These are phyloP conservation scores for Ophiostoma pallidulum DNA, from an alignment of 2,329 filamentous ascomycete genomes.

Conservation along the genomic window DNA sequence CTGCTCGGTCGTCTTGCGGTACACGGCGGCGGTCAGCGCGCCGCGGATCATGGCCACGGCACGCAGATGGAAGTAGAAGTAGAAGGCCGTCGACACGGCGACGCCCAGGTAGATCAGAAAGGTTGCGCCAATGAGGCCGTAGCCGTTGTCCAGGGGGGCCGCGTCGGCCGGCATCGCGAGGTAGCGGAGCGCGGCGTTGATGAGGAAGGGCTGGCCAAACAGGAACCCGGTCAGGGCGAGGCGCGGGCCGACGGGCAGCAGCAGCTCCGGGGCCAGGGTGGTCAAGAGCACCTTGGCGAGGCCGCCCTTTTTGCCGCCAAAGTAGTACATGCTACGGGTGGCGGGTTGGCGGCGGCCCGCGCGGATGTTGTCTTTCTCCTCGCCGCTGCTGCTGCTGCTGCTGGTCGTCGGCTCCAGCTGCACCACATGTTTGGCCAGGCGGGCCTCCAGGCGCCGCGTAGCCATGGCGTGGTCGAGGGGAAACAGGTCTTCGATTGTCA, in stretches of 20 bases:
- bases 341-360: neutral
- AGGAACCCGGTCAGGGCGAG: slow-evolving; percentile 22
- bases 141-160: slow-evolving; percentile 23
- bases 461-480: slow-evolving; percentile 20
- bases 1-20: slow-evolving; percentile 22
- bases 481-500: slow-evolving; percentile 27
- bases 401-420: neutral
- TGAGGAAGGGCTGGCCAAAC: slow-evolving; percentile 27
- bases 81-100: slow-evolving; percentile 30
- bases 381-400: neutral
- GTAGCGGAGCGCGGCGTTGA: slow-evolving; percentile 23
- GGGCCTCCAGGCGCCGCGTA: slow-evolving; percentile 11
- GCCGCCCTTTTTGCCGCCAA: slow-evolving; percentile 8
- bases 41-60: slow-evolving; percentile 23
- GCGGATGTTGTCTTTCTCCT: too few relatives aligned
- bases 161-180: slow-evolving; percentile 17
- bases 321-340: neutral
- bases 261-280: slow-evolving; percentile 15
- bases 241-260: slow-evolving; percentile 22
- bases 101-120: slow-evolving; percentile 32
- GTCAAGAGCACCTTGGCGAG: slow-evolving; percentile 15
- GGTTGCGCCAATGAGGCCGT: slow-evolving; percentile 34
- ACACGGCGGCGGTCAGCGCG: slow-evolving; percentile 25
- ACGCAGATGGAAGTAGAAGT: slow-evolving; percentile 30
- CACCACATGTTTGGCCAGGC: slow-evolving; percentile 11